phyloP scores from a whole-genome alignment of 2,329 filamentous ascomycete species.

The Colletotrichum musae region DNA sequence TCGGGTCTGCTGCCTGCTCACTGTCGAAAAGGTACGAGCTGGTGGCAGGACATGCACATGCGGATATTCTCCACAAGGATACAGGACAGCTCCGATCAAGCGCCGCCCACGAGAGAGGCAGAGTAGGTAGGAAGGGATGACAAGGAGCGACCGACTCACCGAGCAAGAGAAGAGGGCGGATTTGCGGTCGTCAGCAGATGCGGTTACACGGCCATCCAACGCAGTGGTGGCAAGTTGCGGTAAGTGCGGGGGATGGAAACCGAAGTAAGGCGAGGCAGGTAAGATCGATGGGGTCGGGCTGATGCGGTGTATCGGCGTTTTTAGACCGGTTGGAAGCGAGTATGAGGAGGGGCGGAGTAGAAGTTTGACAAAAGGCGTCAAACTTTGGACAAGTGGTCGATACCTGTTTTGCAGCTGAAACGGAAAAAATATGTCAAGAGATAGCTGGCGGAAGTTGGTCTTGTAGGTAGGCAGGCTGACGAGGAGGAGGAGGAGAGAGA shows the following conservation, averaged over 20 bases:
- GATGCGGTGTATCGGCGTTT: too few species aligned
- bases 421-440: too few species aligned
- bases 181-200: slow-evolving; percentile 14
- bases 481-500: slow-evolving; percentile 8
- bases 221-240: slow-evolving; percentile 10
- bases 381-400: too few species aligned
- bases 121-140: slow-evolving; percentile 6
- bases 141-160: slow-evolving; percentile 29
- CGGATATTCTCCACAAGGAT: slow-evolving; percentile 28
- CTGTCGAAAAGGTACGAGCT: slow-evolving; percentile 10
- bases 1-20: neutral
- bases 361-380: too few species aligned
- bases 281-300: slow-evolving; percentile 6
- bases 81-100: slow-evolving; percentile 14
- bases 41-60: slow-evolving; percentile 17
- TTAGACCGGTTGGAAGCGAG: too few species aligned
- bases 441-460: too few species aligned
- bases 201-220: slow-evolving; percentile 28
- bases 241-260: slow-evolving; percentile 11
- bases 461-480: neutral
- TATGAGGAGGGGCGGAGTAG: too few species aligned
- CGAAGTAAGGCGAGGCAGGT: slow-evolving; percentile 7
- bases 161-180: slow-evolving; percentile 8
- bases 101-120: slow-evolving; percentile 24
- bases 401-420: too few species aligned